These are phyloP conservation scores for Nitzschia palea DNA, from an alignment of 108 stramenopile species.

Conservation along the genomic window DNA sequence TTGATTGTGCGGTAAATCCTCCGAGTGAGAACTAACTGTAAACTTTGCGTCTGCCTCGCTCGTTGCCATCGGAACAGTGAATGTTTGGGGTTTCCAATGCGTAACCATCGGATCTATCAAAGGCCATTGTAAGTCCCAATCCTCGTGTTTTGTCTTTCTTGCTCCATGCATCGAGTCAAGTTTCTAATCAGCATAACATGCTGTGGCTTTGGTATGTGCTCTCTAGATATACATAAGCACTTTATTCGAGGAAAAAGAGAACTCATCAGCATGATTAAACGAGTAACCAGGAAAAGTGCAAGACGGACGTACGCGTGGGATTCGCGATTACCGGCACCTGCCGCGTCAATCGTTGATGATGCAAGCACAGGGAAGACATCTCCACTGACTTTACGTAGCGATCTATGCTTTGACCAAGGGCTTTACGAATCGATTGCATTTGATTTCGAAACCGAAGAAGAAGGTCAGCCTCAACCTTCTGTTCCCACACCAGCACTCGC, in stretches of 20 bases:
- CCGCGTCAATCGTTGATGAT: neutral
- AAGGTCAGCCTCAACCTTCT: no score
- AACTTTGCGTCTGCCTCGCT: no score
- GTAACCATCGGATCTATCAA: no score
- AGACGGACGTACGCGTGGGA: neutral
- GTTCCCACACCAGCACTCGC: no score
- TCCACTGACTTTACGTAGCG: neutral
- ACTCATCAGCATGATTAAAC: neutral
- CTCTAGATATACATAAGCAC: neutral
- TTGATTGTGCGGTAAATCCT: no score
- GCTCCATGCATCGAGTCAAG: neutral
- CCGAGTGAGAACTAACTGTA: no score
- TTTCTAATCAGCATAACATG: neutral
- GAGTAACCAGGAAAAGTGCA: neutral
- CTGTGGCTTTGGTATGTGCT: neutral
- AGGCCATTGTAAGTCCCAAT: neutral
- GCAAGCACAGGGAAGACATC: neutral
- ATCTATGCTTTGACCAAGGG: neutral
- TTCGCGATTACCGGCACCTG: no score
- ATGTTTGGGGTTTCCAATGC: no score
- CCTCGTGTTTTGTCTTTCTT: neutral
- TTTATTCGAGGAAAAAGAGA: neutral
- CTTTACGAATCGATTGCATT: no score
- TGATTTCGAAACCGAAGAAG: no score
- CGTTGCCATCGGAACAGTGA: no score